A percentile compares a stretch with the other conserved stretches of the same genome.
Conservation (phyloP, 2,329 filamentous ascomycete genomes). For the Phoma herbarum region DNA sequence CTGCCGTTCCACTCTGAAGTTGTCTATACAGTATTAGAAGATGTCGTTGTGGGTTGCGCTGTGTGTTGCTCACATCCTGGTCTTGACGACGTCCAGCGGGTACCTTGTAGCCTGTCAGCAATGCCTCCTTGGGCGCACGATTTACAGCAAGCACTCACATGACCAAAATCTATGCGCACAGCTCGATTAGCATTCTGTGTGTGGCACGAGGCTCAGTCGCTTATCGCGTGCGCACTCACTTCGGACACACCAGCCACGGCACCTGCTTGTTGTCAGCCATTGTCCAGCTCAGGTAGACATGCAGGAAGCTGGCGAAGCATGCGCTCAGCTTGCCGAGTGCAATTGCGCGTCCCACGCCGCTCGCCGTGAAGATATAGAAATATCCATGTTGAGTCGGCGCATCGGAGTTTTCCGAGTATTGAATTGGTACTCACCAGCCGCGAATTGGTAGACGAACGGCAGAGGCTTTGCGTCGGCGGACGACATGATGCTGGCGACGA, state of each 20-base stretch:
- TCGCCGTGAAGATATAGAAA: slow-evolving; percentile 10
- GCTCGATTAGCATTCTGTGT: slow-evolving; percentile 38
- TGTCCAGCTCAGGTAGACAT: slow-evolving; percentile 11
- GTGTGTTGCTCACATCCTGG: slow-evolving; percentile 76
- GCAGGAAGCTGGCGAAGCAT: not conserved
- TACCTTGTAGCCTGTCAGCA: slow-evolving; percentile 70
- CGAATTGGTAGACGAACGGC: slow-evolving; percentile 94
- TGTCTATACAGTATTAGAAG: slow-evolving; percentile 67
- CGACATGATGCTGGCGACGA: slow-evolving; percentile 52
- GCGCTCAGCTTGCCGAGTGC: not conserved
- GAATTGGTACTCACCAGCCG: slow-evolving; percentile 71
- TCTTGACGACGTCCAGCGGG: slow-evolving; percentile 98
- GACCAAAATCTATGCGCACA: slow-evolving; percentile 74
- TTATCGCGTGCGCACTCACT: slow-evolving; percentile 63
- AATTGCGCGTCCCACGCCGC: slow-evolving; percentile 13
- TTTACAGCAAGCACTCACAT: slow-evolving; percentile 65
- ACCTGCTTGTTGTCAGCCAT: slow-evolving; percentile 61
- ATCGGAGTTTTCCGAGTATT: slow-evolving; percentile 35
- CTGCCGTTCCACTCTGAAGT: slow-evolving; percentile 77
- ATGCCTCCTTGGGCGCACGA: not conserved
- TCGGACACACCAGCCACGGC: slow-evolving; percentile 98
- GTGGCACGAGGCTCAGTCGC: slow-evolving; percentile 21
- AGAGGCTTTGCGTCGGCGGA: slow-evolving; percentile 72
- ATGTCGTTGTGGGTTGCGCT: slow-evolving; percentile 6
- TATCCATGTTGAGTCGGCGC: slow-evolving; percentile 19